Base-by-base conservation (phyloP, 495 filamentous ascomycete genomes). In the Penicillium pancosmium region DNA sequence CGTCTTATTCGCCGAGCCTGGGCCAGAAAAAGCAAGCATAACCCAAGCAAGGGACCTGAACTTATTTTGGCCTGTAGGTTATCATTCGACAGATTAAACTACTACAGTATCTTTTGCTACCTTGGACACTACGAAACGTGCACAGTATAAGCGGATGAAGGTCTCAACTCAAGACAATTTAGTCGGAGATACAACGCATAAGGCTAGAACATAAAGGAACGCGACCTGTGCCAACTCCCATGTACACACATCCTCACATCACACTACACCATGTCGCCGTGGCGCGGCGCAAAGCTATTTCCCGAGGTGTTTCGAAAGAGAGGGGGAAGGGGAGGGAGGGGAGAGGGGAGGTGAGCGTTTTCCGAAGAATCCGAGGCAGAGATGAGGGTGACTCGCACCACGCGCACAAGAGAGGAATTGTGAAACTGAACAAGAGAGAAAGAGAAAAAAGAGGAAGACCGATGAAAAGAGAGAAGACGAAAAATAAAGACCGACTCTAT, bases 401-500 rank as follows among this genome's bases (percentile, higher is more conserved):
- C 51, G 49, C 34, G 23, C 41, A 40, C 16, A 47, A 43, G 13
- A 23, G 1, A 12, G 50, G 59, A 38, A 59, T 48, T 46, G 44
- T 35, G 35, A 36, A 54, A 25, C 46, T 48, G 36, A 52, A 23
- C 23, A 23, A 56, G 52, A 52, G 36, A 49, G 52, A 59, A 50
- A 43, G 48, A 36, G 60, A 34, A 31, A 56, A 57, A 57, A 60
- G 35, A 54, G 41, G 54, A 55, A 18, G 7, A 16, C 13, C 13
- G 55, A 54, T 18, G 50, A 55, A 43, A 18, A 56, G 54, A 38
- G 21, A 18, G 35, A 64, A 56, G 13, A 38, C 21, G 36, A 58
- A 55, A 54, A 56, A 54, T 36, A 57, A 58, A 60, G 63, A 69
- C 71, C 72, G 69, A 76, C 74, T 79, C 76, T 77, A 79, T 77